Conservation (phyloP, 169 alveolate species). For the Perkinsus marinus region DNA sequence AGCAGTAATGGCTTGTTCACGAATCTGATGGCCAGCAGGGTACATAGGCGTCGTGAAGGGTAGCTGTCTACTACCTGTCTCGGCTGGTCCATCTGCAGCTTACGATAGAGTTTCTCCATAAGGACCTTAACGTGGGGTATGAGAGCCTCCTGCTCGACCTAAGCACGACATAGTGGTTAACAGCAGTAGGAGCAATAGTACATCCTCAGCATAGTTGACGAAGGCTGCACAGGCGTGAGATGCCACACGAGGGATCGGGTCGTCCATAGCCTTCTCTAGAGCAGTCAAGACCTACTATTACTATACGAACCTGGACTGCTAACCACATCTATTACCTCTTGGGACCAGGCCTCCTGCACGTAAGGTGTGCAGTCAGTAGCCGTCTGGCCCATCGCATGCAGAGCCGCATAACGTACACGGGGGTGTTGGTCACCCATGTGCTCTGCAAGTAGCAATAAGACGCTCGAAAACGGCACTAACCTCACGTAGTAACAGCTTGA, state of each 20-base stretch:
- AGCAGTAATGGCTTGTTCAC: slow-evolving; percentile 74
- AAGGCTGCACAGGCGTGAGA: slow-evolving; percentile 79
- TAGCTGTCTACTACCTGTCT: neutral
- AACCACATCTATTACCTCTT: slow-evolving; percentile 26
- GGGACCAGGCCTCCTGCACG: slow-evolving; percentile 44
- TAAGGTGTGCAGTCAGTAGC: slow-evolving; percentile 75
- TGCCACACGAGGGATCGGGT: slow-evolving; percentile 60
- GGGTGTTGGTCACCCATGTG: slow-evolving; percentile 57
- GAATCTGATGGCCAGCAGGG: slow-evolving; percentile 23
- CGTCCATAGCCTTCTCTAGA: slow-evolving; percentile 58
- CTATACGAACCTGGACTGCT: neutral
- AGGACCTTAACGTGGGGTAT: neutral
- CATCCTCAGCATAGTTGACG: slow-evolving; percentile 73
- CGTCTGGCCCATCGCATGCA: slow-evolving; percentile 77
- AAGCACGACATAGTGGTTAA: neutral
- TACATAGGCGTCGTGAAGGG: neutral
- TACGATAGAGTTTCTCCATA: neutral
- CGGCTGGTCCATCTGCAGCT: neutral
- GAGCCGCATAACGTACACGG: slow-evolving; percentile 77
- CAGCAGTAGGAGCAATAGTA: slow-evolving; percentile 6
- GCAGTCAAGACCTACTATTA: slow-evolving; percentile 42
- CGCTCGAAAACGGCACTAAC: neutral
- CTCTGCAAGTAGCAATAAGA: slow-evolving; percentile 8
- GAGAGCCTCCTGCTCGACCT: neutral
- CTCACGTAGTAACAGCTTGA: slow-evolving; percentile 36